These are phyloP conservation scores for Toxoplasma gondii DNA, from an alignment of 169 alveolate species.

Conservation along the genomic window DNA sequence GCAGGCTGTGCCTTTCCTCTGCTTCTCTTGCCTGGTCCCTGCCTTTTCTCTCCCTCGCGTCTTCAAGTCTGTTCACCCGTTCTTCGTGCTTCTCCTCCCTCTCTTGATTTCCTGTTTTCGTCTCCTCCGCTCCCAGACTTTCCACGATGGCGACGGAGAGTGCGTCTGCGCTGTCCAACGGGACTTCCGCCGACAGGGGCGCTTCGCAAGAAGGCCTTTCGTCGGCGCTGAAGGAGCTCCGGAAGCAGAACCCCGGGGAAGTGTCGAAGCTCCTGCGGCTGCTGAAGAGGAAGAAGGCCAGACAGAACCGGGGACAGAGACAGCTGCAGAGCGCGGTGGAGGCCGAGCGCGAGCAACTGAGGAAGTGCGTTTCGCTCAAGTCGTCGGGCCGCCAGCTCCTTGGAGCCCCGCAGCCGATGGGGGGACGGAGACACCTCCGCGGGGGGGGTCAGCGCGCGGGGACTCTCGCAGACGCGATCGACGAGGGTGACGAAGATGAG, in stretches of 20 bases:
- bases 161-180: background rate
- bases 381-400: background rate
- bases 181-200: background rate
- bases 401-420: background rate
- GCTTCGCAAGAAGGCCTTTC: background rate
- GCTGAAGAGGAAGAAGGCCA: slow-evolving; percentile 43
- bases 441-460: background rate
- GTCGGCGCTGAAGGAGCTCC: background rate
- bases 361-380: slow-evolving; percentile 8
- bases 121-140: background rate
- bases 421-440: background rate
- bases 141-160: background rate
- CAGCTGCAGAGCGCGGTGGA: slow-evolving; percentile 26
- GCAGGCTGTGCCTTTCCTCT: background rate
- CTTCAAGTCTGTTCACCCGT: background rate
- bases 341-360: slow-evolving; percentile 29
- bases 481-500: background rate
- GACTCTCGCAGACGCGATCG: background rate
- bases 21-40: background rate
- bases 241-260: slow-evolving; percentile 22
- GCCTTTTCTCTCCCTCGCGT: background rate
- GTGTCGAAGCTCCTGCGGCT: slow-evolving; percentile 42
- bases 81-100: background rate
- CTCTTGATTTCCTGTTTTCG: background rate
- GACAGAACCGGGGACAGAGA: slow-evolving; percentile 22